Percentiles rank a stretch among this genome's conserved stretches.
phyloP scores from a whole-genome alignment of 2,329 filamentous ascomycete genomes.

The Calcarisporium arbuscula region DNA sequence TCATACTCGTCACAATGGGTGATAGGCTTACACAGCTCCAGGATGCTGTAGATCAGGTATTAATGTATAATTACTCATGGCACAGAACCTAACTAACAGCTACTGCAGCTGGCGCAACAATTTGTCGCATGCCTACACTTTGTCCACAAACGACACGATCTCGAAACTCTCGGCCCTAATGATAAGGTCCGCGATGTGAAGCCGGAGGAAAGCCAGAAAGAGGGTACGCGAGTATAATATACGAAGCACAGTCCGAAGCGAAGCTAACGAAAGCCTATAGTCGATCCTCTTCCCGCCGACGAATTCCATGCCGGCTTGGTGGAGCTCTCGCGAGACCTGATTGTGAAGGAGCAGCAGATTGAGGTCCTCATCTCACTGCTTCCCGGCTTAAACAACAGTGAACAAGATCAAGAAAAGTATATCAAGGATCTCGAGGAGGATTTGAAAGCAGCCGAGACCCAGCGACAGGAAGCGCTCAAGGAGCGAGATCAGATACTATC shows the following conservation, averaged over 20 bases:
- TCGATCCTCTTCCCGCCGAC: conserved; percentile 55
- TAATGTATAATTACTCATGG: too few relatives aligned
- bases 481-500: conserved; percentile 57
- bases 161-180: conserved; percentile 49
- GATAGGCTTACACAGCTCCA: conserved; percentile 79
- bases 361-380: conserved; percentile 69
- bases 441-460: conserved; percentile 54
- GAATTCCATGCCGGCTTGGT: conserved; percentile 61
- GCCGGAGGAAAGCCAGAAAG: conserved; percentile 43
- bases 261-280: conserved; percentile 24
- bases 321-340: conserved; percentile 69
- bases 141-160: conserved; percentile 62
- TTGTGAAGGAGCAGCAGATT: conserved; percentile 77
- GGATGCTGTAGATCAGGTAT: conserved; percentile 75
- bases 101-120: conserved; percentile 55
- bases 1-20: conserved; percentile 43
- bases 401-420: conserved; percentile 65
- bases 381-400: conserved; percentile 72
- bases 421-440: conserved; percentile 61
- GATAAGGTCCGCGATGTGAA: conserved; percentile 56
- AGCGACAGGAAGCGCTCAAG: conserved; percentile 55
- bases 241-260: neutral
- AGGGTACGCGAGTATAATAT: conserved; percentile 31
- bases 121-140: conserved; percentile 63
- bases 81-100: conserved; percentile 1